Conservation (phyloP, 306 rosid species). For the Arachis hypogaea region DNA sequence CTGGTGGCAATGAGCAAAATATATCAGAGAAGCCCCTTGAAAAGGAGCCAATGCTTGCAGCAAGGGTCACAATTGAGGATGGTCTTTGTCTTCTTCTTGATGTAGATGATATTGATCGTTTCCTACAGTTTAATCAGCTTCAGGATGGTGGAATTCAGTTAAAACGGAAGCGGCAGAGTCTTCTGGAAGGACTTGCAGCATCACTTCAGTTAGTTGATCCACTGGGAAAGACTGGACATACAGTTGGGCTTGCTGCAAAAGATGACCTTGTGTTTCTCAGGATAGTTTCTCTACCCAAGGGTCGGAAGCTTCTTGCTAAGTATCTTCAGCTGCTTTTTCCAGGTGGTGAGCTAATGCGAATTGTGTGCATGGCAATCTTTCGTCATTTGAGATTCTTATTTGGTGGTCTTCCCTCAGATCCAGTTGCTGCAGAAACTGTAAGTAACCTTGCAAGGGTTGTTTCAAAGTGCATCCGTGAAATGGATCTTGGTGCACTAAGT, state of each 20-base stretch:
- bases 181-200: conserved; percentile 81
- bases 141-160: conserved; percentile 77
- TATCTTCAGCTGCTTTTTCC: conserved; percentile 74
- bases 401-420: conserved; percentile 78
- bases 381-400: conserved; percentile 87
- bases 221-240: conserved; percentile 65
- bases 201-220: conserved; percentile 94
- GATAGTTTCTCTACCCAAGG: conserved; percentile 85
- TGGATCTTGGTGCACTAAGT: conserved; percentile 96
- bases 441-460: conserved; percentile 72
- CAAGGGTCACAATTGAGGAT: conserved; percentile 90
- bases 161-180: conserved; percentile 64
- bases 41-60: conserved; percentile 96
- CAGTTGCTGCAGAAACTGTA: conserved; percentile 64
- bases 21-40: conserved; percentile 89
- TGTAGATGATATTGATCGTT: conserved; percentile 95
- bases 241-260: conserved; percentile 72
- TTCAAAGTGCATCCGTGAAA: conserved; percentile 59
- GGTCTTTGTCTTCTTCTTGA: conserved; percentile 94
- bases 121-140: conserved; percentile 82
- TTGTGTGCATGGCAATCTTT: conserved; percentile 94
- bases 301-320: conserved; percentile 75
- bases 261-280: conserved; percentile 88
- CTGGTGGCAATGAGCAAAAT: conserved; percentile 64
- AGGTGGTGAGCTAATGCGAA: conserved; percentile 78